A percentile compares a stretch with the other conserved stretches of the same genome.
Conservation (phyloP, 2,329 filamentous ascomycete genomes). For the Phialemoniopsis sp. region DNA sequence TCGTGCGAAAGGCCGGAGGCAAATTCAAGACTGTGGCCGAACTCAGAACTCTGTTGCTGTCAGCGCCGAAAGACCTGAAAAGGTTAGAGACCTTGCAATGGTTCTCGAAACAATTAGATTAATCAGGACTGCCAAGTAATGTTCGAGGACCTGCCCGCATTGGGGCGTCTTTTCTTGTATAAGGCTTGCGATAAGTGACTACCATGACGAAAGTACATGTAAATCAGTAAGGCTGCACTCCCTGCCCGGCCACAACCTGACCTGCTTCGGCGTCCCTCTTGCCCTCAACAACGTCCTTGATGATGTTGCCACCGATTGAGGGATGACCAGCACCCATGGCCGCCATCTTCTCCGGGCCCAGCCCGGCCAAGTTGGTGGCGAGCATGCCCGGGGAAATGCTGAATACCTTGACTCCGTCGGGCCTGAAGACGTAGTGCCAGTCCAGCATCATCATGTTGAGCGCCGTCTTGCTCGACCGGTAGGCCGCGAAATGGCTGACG, state of each 20-base stretch:
- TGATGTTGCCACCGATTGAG: slow-evolving; percentile 22
- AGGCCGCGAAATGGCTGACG: slow-evolving; percentile 15
- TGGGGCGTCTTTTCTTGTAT: too few species aligned
- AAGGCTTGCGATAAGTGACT: too few species aligned
- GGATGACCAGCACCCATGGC: slow-evolving; percentile 12
- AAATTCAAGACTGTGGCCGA: slow-evolving; percentile 2
- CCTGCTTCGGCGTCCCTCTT: slow-evolving; percentile 31
- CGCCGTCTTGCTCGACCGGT: slow-evolving; percentile 34
- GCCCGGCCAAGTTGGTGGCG: slow-evolving; percentile 37
- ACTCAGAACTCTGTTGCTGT: neutral
- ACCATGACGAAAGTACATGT: too few species aligned
- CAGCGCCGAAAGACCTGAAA: neutral
- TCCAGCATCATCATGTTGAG: slow-evolving; percentile 45
- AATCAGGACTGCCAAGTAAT: too few species aligned
- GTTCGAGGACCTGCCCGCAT: too few species aligned
- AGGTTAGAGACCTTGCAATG: neutral
- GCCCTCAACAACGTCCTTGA: slow-evolving; percentile 32
- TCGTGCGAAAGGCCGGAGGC: slow-evolving; percentile 8
- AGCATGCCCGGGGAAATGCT: slow-evolving; percentile 42
- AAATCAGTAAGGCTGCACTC: slow-evolving; percentile 2
- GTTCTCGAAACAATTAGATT: neutral
- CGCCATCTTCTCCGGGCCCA: slow-evolving; percentile 9
- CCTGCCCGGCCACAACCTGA: slow-evolving; percentile 12
- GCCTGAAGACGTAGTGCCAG: slow-evolving; percentile 32
- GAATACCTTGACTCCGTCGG: slow-evolving; percentile 47